phyloP scores from a whole-genome alignment of 768 basidiomycete species.

The Russula sp. region DNA sequence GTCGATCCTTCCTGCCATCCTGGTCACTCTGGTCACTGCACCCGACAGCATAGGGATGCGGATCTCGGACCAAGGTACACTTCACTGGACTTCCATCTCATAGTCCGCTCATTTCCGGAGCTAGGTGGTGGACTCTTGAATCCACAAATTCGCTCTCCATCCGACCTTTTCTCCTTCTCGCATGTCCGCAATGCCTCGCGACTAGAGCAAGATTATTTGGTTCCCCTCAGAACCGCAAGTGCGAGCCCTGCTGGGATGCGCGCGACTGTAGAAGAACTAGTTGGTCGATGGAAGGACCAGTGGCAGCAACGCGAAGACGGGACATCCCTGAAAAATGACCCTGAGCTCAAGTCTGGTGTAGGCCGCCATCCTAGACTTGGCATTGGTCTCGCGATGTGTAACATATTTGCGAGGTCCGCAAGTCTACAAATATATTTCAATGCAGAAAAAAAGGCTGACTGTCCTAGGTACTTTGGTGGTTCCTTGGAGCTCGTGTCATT shows the following conservation, averaged over 20 bases:
- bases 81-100: neutral
- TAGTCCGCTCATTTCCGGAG: constrained; percentile 13
- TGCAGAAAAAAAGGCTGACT: neutral
- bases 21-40: constrained; percentile 69
- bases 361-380: constrained; percentile 63
- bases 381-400: constrained; percentile 83
- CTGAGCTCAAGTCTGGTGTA: constrained; percentile 41
- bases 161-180: constrained; percentile 86
- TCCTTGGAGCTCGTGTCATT: constrained; percentile 71
- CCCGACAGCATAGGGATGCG: constrained; percentile 71
- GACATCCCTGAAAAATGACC: constrained; percentile 31
- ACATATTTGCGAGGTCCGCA: constrained; percentile 76
- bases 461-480: constrained; percentile 71
- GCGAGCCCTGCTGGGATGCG: constrained; percentile 55
- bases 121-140: constrained; percentile 67
- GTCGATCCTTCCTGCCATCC: constrained; percentile 51
- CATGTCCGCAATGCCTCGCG: constrained; percentile 72
- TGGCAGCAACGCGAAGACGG: constrained; percentile 21
- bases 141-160: constrained; percentile 50
- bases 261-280: constrained; percentile 78
- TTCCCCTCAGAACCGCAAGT: constrained; percentile 59
- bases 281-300: constrained; percentile 43
- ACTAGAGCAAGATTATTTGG: constrained; percentile 59
- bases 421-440: neutral
- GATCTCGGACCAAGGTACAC: constrained; percentile 82